Percentiles rank a stretch among this genome's conserved stretches.
These are phyloP conservation scores for Berkeleyomyces basicola DNA, from an alignment of 2,329 filamentous ascomycete genomes.

Conservation along the genomic window DNA sequence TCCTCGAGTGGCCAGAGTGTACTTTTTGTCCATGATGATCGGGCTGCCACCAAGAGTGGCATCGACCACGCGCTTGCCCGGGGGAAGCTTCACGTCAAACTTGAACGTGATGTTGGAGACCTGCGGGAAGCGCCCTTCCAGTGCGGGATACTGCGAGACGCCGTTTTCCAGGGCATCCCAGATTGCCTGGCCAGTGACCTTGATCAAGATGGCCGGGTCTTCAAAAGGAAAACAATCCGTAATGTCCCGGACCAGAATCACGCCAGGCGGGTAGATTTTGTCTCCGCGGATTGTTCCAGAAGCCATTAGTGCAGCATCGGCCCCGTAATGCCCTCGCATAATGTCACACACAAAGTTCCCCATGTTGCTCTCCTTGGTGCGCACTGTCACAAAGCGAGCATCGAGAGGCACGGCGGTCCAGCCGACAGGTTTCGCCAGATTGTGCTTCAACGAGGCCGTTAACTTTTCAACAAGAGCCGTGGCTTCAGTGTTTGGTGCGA, in stretches of 20 bases:
- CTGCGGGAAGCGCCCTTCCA: constrained; percentile 68
- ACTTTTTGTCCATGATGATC: constrained; percentile 45
- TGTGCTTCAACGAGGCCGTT: constrained; percentile 56
- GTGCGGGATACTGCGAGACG: constrained; percentile 61
- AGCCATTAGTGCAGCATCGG: constrained; percentile 73
- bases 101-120: constrained; percentile 68
- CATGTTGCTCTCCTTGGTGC: constrained; percentile 62
- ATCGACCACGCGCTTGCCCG: constrained; percentile 45
- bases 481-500: constrained; percentile 25
- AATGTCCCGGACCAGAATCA: constrained; percentile 65
- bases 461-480: constrained; percentile 30
- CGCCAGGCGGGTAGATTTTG: constrained; percentile 70
- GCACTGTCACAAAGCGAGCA: constrained; percentile 69
- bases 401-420: constrained; percentile 73
- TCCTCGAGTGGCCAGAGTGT: constrained; percentile 61
- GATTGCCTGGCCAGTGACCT: constrained; percentile 53
- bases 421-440: constrained; percentile 66
- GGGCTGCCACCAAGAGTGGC: constrained; percentile 44
- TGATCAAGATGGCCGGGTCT: constrained; percentile 68
- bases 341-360: constrained; percentile 87
- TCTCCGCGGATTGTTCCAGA: constrained; percentile 76
- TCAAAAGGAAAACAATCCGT: constrained; percentile 86
- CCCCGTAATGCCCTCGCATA: constrained; percentile 67
- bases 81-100: constrained; percentile 47
- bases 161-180: constrained; percentile 72